Percentiles rank a stretch among this genome's conserved stretches.
These are phyloP conservation scores for Odontarrhena argentea DNA, from an alignment of 345 rosid genomes.

Conservation along the genomic window DNA sequence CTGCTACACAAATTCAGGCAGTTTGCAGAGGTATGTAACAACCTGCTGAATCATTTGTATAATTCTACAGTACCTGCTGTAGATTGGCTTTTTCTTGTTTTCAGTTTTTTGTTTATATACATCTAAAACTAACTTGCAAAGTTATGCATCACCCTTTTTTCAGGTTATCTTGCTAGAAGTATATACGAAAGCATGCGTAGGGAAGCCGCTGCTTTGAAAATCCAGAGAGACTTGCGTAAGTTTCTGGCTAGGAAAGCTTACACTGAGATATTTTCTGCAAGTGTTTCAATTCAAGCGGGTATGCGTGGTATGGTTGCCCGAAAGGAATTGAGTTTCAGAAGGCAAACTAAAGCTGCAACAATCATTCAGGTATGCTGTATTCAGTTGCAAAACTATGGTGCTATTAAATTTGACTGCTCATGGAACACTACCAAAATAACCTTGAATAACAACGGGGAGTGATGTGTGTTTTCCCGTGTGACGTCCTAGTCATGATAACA, in stretches of 20 bases:
- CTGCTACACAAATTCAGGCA: conserved; percentile 78
- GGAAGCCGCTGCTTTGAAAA: conserved; percentile 79
- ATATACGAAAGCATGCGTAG: conserved; percentile 68
- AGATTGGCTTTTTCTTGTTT: conserved; percentile 4
- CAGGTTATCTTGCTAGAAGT: conserved; percentile 80
- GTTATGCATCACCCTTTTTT: conserved; percentile 1
- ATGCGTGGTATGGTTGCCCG: conserved; percentile 96
- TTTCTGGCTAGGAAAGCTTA: conserved; percentile 78
- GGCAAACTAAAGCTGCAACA: conserved; percentile 76
- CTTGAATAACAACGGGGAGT: neutral
- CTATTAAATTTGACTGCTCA: conserved; percentile 13
- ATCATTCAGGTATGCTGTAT: conserved; percentile 63
- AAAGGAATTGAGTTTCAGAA: conserved; percentile 70
- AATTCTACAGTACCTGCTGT: conserved; percentile 10
- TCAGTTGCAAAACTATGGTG: neutral
- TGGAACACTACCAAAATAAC: neutral
- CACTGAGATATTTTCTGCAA: conserved; percentile 56
- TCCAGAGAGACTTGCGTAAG: conserved; percentile 82
- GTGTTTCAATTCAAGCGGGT: conserved; percentile 73
- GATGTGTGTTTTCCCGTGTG: conserved; percentile 19
- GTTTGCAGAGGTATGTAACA: conserved; percentile 73
- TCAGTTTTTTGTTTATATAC: neutral
- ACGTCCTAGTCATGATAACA: conserved; percentile 27
- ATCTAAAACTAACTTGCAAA: conserved; percentile 8
- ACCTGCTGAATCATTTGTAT: conserved; percentile 1